Conservation (phyloP, 2,329 filamentous ascomycete genomes). For the Moelleriella libera region DNA sequence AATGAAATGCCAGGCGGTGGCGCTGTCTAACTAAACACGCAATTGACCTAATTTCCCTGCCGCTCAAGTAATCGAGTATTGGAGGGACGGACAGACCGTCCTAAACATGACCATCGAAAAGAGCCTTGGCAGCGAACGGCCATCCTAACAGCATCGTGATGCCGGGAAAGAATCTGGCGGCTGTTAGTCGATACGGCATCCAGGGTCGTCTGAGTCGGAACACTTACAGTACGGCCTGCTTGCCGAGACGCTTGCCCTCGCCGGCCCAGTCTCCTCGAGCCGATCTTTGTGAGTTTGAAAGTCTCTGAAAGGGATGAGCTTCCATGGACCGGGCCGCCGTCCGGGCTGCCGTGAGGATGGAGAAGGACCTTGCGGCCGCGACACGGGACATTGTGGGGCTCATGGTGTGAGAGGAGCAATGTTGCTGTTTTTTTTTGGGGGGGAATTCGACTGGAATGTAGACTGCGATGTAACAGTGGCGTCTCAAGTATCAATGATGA, state of each 20-base stretch:
- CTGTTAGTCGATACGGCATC: background rate
- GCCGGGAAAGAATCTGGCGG: conserved; percentile 19
- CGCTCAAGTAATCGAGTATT: background rate
- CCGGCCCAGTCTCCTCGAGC: conserved; percentile 17
- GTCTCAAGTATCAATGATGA: no score
- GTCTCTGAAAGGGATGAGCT: conserved; percentile 20
- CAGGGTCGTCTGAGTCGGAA: background rate
- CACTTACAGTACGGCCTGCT: conserved; percentile 19
- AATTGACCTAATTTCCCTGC: conserved; percentile 1
- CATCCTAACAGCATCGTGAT: conserved; percentile 19
- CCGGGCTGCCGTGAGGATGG: conserved; percentile 17
- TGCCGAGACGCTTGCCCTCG: conserved; percentile 16
- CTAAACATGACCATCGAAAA: conserved; percentile 17
- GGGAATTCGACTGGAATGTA: background rate
- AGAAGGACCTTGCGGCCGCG: conserved; percentile 18
- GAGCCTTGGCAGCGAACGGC: conserved; percentile 14
- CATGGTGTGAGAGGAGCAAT: conserved; percentile 7
- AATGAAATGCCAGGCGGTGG: no score
- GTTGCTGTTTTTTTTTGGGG: background rate
- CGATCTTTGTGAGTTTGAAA: conserved; percentile 12
- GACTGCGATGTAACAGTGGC: no score
- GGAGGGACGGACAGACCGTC: background rate
- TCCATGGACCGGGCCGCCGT: conserved; percentile 18
- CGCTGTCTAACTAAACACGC: no score
- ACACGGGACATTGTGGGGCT: conserved; percentile 14